Evolutionary conservation across 805 yeast species (phyloP).

Genomic region (Kodamaea kaohsiungensis): DNA sequence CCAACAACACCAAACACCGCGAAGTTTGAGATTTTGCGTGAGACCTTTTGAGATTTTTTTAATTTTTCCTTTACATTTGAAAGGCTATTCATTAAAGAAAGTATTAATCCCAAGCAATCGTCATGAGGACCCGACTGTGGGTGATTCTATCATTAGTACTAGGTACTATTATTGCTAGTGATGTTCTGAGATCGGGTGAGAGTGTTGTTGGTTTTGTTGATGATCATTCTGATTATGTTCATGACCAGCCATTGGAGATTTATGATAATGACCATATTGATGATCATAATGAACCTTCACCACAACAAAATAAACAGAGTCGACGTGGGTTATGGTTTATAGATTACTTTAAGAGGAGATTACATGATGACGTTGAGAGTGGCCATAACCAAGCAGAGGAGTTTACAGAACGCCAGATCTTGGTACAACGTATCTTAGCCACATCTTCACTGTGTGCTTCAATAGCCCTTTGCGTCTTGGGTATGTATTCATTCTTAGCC

Average conservation of each 20-base stretch:
- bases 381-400: slow-evolving; percentile 3
- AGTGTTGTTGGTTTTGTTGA: too few relatives aligned
- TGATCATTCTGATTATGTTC: too few relatives aligned
- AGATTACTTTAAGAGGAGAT: background rate
- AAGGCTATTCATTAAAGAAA: too few relatives aligned
- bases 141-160: background rate
- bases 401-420: slow-evolving; percentile 29
- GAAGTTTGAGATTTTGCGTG: background rate
- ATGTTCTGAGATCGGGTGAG: too few relatives aligned
- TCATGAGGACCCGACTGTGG: slow-evolving; percentile 5
- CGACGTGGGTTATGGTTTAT: too few relatives aligned
- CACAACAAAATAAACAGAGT: too few relatives aligned
- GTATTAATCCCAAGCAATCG: too few relatives aligned
- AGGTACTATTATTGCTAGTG: background rate
- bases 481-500: slow-evolving; percentile 60
- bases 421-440: slow-evolving; percentile 38
- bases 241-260: background rate
- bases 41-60: too few relatives aligned
- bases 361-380: background rate
- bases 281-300: background rate
- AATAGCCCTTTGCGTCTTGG: slow-evolving; percentile 51
- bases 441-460: slow-evolving; percentile 39
- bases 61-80: background rate
- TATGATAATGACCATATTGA: background rate
- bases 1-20: slow-evolving; percentile 1